Evolutionary conservation across 208 protist species (phyloP).

Genomic region (Leishmania aethiopica): DNA sequence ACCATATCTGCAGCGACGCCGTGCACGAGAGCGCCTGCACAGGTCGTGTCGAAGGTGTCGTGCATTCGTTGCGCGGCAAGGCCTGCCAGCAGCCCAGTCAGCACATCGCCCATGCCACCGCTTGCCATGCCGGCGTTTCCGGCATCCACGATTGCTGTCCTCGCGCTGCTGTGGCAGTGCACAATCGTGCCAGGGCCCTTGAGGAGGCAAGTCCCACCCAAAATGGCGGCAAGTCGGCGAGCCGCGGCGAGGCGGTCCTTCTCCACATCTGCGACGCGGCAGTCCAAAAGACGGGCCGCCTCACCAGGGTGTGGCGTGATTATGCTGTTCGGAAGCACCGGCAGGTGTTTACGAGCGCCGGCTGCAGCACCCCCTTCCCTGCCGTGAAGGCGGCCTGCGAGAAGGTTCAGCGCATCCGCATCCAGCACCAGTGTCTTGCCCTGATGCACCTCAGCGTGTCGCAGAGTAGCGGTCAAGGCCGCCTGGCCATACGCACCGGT

Average conservation of each 20-base stretch:
- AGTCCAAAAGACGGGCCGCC: slow-evolving; percentile 65
- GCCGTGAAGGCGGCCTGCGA: slow-evolving; percentile 22
- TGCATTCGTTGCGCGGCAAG: slow-evolving; percentile 50
- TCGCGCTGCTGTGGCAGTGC: slow-evolving; percentile 14
- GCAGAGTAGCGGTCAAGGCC: slow-evolving; percentile 31
- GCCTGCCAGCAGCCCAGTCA: slow-evolving; percentile 67
- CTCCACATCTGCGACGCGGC: slow-evolving; percentile 68
- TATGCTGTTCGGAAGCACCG: slow-evolving; percentile 43
- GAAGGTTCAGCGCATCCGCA: slow-evolving; percentile 73
- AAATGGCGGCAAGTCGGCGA: slow-evolving; percentile 36
- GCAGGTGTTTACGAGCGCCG: slow-evolving; percentile 6
- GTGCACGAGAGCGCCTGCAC: slow-evolving; percentile 62
- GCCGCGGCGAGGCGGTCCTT: slow-evolving; percentile 61
- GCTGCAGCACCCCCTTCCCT: background rate
- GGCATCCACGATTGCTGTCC: slow-evolving; percentile 61
- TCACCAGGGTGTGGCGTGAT: slow-evolving; percentile 86
- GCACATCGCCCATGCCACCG: slow-evolving; percentile 85
- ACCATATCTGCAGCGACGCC: slow-evolving; percentile 73
- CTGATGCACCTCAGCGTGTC: slow-evolving; percentile 34
- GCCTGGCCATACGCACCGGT: slow-evolving; percentile 35
- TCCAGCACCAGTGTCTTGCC: slow-evolving; percentile 69
- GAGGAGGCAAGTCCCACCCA: slow-evolving; percentile 67
- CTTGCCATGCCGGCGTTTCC: slow-evolving; percentile 88
- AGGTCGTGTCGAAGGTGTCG: slow-evolving; percentile 46
- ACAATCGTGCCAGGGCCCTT: slow-evolving; percentile 83